These are phyloP conservation scores for Elongisporangium prolatum DNA, from an alignment of 352 stramenopile species.

Conservation along the genomic window DNA sequence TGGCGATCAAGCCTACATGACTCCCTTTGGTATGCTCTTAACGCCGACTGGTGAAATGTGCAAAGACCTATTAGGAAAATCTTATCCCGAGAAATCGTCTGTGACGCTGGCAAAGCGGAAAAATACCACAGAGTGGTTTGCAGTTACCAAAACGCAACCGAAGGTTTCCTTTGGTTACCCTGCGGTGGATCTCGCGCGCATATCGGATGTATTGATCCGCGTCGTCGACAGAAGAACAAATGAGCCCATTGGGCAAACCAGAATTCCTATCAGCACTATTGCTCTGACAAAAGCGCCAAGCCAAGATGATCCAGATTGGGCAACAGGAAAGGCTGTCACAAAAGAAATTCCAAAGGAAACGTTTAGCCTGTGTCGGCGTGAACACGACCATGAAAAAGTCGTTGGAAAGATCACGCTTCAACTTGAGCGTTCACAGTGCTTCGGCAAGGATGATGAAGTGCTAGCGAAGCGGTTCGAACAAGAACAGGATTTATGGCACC, in stretches of 20 bases:
- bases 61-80: slow-evolving; percentile 17
- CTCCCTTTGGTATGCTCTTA: slow-evolving; percentile 36
- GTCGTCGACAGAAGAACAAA: slow-evolving; percentile 24
- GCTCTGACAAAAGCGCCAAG: slow-evolving; percentile 5
- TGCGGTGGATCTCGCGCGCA: slow-evolving; percentile 35
- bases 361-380: slow-evolving; percentile 21
- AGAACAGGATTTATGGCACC: slow-evolving; percentile 35
- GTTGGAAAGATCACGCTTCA: slow-evolving; percentile 52
- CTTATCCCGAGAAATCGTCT: slow-evolving; percentile 25
- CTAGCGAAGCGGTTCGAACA: slow-evolving; percentile 25
- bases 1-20: slow-evolving; percentile 15
- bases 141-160: neutral
- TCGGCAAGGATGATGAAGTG: slow-evolving; percentile 15
- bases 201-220: slow-evolving; percentile 28
- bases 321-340: neutral
- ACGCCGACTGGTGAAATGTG: slow-evolving; percentile 39
- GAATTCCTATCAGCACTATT: slow-evolving; percentile 32
- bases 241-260: slow-evolving; percentile 26
- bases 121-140: slow-evolving; percentile 4
- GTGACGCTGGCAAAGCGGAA: slow-evolving; percentile 13
- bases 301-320: slow-evolving; percentile 1
- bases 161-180: slow-evolving; percentile 27
- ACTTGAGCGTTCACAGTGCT: slow-evolving; percentile 20
- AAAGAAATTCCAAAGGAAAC: slow-evolving; percentile 8
- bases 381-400: slow-evolving; percentile 14